Base-by-base conservation (phyloP, 192 early-diverging fungal species). In the Backusella sp. region DNA sequence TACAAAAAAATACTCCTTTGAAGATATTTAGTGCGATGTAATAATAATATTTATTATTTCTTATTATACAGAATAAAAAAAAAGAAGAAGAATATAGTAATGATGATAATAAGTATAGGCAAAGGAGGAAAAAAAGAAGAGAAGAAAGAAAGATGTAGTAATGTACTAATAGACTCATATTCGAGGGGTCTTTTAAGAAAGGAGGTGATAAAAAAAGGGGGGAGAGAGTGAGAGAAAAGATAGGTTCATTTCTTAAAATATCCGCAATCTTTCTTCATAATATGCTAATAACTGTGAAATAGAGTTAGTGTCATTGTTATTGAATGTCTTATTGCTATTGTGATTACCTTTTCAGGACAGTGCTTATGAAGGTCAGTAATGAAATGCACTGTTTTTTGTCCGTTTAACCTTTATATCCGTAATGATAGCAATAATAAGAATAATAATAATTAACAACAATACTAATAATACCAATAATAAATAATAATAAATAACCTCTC, bases 261-360 rank as follows among this genome's bases (percentile, higher is more conserved):
- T 49, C n/a, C 6, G 36, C 34, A 74, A 30, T 37, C 35, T 67
- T 17, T 67, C 37, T 46, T 74, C 73, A 46, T 74, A 74, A 34
- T 66, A 74, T 15, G 3, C 15, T 19, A 67, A 49, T 17, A 74
- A 74, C 73, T 74, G 68, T 12, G 15, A 17, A 3, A 37, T 23
- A 73, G 9, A 62, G 11, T 23, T 62, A 26, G 26, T 26, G 12
- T 28, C 12, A 62, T 21, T 28, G 23, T 28, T 62, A 62, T 28
- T 62, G 4, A 9, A 62, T 28, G 26, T 56, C n/a, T 4, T 2
- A 14, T 59, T 23, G 2, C 7, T 2, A 66, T 4, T 46, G 12
- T 30, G 0, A 26, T 66, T 74, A 74, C 73, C 73, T 49, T 17
- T 17, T 28, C 21, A 67, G 65, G 59, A 4, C 59, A 62, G 6